These are phyloP conservation scores for Cetraspora pellucida DNA, from an alignment of 192 early-diverging fungal species.

Conservation along the genomic window DNA sequence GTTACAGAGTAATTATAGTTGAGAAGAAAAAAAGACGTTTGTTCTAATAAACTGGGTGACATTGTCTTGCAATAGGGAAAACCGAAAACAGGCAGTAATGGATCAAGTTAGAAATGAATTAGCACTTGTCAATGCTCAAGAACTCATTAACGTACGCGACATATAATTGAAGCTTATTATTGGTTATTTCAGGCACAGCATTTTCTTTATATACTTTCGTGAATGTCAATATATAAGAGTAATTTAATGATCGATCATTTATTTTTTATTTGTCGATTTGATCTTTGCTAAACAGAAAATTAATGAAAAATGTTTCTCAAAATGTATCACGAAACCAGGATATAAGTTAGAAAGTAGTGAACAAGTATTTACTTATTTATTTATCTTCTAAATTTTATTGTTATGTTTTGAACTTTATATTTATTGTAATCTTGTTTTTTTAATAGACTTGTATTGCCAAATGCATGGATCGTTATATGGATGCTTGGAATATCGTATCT, in stretches of 20 bases:
- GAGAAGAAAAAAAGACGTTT: no score
- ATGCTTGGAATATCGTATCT: conserved; percentile 83
- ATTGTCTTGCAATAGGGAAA: conserved; percentile 25
- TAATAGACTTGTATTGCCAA: conserved; percentile 67
- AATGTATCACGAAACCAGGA: conserved; percentile 79
- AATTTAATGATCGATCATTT: background rate
- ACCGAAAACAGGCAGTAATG: conserved; percentile 75
- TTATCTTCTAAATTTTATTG: background rate
- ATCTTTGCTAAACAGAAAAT: conserved; percentile 64
- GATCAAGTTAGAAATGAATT: conserved; percentile 76
- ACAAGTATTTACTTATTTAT: conserved; percentile 49
- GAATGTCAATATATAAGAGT: background rate
- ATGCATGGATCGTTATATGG: conserved; percentile 89
- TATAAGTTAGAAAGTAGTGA: conserved; percentile 68
- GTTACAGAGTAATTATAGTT: background rate
- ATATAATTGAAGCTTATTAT: background rate
- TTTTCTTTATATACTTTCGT: background rate
- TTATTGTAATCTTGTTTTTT: background rate
- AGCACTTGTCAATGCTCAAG: conserved; percentile 81
- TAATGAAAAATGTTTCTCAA: conserved; percentile 85
- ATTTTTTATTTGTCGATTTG: background rate
- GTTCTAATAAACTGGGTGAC: background rate
- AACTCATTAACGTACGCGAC: conserved; percentile 71
- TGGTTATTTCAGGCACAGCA: background rate
- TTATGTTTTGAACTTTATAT: background rate